A percentile compares a stretch with the other conserved stretches of the same genome.
phyloP scores from a whole-genome alignment of 1,284 basidiomycete species.

The Cryptococcus amylolentus region DNA sequence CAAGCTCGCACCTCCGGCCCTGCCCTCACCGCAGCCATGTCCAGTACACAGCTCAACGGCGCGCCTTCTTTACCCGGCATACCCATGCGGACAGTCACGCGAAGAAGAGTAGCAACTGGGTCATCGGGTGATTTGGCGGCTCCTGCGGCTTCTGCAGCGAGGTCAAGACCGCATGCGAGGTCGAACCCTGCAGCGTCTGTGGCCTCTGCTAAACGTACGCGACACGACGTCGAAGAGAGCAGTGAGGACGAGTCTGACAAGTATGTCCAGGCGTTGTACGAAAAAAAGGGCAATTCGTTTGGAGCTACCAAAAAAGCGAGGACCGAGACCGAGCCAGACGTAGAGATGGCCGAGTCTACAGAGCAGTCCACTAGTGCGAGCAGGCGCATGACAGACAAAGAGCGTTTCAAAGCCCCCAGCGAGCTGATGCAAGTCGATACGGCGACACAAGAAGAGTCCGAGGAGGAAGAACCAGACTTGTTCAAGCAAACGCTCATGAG shows the following conservation, averaged over 20 bases:
- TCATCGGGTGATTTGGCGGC: no score
- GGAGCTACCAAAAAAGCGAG: neutral
- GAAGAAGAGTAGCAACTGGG: no score
- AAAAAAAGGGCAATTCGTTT: conserved; percentile 20
- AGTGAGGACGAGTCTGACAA: no score
- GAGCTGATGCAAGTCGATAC: neutral
- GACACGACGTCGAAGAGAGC: no score
- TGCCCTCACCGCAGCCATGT: neutral
- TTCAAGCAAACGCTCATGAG: conserved; percentile 14
- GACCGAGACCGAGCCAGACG: neutral
- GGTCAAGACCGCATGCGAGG: no score
- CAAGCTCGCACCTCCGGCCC: neutral
- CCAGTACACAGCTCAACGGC: neutral
- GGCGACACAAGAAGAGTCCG: neutral
- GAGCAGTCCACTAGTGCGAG: neutral
- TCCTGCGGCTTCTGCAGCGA: no score
- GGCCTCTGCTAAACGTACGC: no score
- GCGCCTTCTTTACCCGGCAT: no score
- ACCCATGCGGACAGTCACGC: no score
- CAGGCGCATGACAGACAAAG: neutral
- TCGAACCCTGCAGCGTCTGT: no score
- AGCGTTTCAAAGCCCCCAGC: neutral
- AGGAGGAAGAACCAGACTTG: conserved; percentile 25
- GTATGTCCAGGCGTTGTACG: conserved; percentile 30
- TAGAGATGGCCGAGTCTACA: conserved; percentile 3